phyloP scores from a whole-genome alignment of 2,329 filamentous ascomycete genomes.

The Sordariomycetes sp. region DNA sequence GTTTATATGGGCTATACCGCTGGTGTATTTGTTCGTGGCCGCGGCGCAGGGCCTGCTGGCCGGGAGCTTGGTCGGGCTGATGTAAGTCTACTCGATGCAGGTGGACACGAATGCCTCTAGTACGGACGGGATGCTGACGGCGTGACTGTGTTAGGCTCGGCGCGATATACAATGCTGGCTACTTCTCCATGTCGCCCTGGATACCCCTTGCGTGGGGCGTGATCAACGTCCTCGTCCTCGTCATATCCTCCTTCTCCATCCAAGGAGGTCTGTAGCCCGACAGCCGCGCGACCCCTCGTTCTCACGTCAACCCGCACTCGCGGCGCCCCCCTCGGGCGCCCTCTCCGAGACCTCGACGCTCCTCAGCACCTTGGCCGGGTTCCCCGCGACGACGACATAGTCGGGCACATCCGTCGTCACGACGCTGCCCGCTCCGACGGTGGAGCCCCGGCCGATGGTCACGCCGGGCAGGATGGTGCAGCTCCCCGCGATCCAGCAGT shows the following conservation, averaged over 20 bases:
- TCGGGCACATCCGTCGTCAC: slow-evolving; percentile 66
- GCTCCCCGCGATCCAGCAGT: slow-evolving; percentile 69
- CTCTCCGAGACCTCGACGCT: slow-evolving; percentile 15
- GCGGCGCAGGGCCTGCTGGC: slow-evolving; percentile 66
- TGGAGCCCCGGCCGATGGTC: slow-evolving; percentile 60
- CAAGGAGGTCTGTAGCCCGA: slow-evolving; percentile 62
- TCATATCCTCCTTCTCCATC: slow-evolving; percentile 85
- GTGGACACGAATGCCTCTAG: not conserved
- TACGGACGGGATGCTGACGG: not conserved
- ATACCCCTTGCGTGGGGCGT: slow-evolving; percentile 81
- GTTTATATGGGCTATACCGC: slow-evolving; percentile 57
- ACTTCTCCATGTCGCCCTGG: slow-evolving; percentile 89
- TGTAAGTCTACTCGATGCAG: slow-evolving; percentile 39
- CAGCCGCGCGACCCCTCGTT: not conserved
- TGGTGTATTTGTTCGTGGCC: slow-evolving; percentile 58
- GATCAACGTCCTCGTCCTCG: slow-evolving; percentile 69
- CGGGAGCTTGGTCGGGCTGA: slow-evolving; percentile 66
- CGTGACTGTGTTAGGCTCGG: slow-evolving; percentile 31
- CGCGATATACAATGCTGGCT: slow-evolving; percentile 68
- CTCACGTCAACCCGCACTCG: not conserved
- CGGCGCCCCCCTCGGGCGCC: not conserved
- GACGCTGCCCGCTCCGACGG: slow-evolving; percentile 69
- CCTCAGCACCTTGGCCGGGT: slow-evolving; percentile 47
- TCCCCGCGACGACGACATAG: slow-evolving; percentile 50
- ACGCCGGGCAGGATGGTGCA: slow-evolving; percentile 62